phyloP scores from a whole-genome alignment of 305 asterid genomes.

The Withania somnifera region DNA sequence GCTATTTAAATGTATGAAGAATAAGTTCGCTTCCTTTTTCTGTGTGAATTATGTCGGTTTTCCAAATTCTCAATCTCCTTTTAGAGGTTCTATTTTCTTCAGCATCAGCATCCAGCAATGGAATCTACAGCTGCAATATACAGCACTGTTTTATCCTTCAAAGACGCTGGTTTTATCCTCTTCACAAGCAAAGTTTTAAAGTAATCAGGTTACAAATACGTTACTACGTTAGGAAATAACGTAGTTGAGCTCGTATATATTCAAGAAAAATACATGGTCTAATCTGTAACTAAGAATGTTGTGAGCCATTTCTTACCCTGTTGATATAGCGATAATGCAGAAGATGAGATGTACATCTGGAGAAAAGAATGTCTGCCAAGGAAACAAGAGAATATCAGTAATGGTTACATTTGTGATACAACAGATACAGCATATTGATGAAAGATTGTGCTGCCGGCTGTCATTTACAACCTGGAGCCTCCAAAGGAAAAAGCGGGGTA shows the following conservation, averaged over 20 bases:
- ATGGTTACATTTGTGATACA: background rate
- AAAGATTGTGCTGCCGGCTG: background rate
- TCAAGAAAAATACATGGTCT: background rate
- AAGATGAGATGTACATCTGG: background rate
- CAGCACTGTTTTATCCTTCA: background rate
- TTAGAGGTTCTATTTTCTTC: no score
- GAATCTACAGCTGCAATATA: background rate
- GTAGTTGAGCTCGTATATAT: no score
- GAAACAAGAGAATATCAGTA: background rate
- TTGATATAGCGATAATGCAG: background rate
- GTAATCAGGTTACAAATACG: background rate
- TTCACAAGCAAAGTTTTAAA: background rate
- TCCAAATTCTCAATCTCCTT: no score
- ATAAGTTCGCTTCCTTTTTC: no score
- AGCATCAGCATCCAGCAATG: background rate
- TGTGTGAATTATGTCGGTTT: no score
- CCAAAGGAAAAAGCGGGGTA: background rate
- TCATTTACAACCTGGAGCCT: background rate
- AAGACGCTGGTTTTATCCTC: background rate
- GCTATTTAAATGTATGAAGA: no score
- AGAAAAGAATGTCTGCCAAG: background rate
- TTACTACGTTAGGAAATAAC: background rate
- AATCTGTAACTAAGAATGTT: background rate
- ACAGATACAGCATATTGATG: background rate
- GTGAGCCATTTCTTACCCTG: background rate